phyloP scores from a whole-genome alignment of 257 asterid genomes.

The Ligustrum vulgare region DNA sequence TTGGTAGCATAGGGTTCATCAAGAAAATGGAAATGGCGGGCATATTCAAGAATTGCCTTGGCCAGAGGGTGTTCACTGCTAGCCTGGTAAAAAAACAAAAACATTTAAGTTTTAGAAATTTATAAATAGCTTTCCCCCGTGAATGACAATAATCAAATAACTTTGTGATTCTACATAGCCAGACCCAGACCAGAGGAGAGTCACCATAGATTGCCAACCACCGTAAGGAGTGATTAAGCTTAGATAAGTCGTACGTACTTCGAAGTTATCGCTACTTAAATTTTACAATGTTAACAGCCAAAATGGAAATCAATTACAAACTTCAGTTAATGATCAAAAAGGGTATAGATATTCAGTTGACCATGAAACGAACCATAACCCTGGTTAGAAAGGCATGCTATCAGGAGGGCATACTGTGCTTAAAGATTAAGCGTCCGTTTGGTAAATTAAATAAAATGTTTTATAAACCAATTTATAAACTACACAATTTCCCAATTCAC shows the following conservation, averaged over 20 bases:
- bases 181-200: neutral
- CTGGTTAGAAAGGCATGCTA: neutral
- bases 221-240: neutral
- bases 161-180: neutral
- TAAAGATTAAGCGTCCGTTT: neutral
- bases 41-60: slow-evolving; percentile 82
- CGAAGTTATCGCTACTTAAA: neutral
- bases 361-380: neutral
- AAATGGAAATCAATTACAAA: neutral
- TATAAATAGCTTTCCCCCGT: slow-evolving; percentile 1
- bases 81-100: slow-evolving; percentile 51
- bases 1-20: slow-evolving; percentile 51
- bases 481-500: too few species aligned
- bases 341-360: neutral
- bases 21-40: slow-evolving; percentile 94
- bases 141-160: neutral
- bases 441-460: too few species aligned
- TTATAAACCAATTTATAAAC: too few species aligned
- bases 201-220: neutral
- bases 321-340: neutral
- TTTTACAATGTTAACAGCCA: neutral
- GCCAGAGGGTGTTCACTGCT: slow-evolving; percentile 97
- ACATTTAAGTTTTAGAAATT: slow-evolving; percentile 17
- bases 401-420: neutral
- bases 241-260: neutral